Conservation (phyloP, 148 eudicot species). For the Hydrangea macrophylla region DNA sequence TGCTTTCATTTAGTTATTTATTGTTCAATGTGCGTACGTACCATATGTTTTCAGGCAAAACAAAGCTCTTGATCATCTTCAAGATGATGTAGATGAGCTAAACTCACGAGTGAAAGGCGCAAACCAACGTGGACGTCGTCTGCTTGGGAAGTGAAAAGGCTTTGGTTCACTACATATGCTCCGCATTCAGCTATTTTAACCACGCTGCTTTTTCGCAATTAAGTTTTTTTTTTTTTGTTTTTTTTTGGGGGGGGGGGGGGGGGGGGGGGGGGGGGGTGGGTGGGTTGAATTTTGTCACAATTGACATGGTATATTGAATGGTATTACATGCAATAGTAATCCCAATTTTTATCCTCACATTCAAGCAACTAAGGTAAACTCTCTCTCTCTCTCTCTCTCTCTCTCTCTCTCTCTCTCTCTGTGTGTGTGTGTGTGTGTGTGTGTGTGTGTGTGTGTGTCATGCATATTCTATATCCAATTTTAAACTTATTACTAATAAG, state of each 20-base stretch:
- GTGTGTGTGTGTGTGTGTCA: too few species aligned
- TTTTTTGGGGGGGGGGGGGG: too few species aligned
- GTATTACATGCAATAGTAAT: not conserved
- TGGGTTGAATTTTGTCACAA: not conserved
- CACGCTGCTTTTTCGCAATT: not conserved
- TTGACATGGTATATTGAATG: not conserved
- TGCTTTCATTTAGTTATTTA: not conserved
- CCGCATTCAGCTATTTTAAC: not conserved
- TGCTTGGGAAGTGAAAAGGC: conserved; percentile 38
- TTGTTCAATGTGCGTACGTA: conserved; percentile 3
- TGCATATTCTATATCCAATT: too few species aligned
- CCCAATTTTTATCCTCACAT: too few species aligned
- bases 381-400: not conserved
- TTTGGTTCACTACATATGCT: not conserved
- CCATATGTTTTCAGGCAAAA: too few species aligned
- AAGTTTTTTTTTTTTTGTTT: not conserved
- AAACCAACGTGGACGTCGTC: conserved; percentile 54
- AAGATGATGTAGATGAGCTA: conserved; percentile 71
- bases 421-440: too few species aligned
- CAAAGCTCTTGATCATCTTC: conserved; percentile 77
- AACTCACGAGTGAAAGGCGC: conserved; percentile 81
- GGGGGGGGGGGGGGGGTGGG: too few species aligned
- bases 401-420: not conserved
- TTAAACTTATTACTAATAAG: too few species aligned
- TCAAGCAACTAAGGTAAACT: not conserved